A percentile compares a stretch with the other conserved stretches of the same genome.
Evolutionary conservation across 305 asterid species (phyloP).

Genomic region (Ilex paraguariensis): DNA sequence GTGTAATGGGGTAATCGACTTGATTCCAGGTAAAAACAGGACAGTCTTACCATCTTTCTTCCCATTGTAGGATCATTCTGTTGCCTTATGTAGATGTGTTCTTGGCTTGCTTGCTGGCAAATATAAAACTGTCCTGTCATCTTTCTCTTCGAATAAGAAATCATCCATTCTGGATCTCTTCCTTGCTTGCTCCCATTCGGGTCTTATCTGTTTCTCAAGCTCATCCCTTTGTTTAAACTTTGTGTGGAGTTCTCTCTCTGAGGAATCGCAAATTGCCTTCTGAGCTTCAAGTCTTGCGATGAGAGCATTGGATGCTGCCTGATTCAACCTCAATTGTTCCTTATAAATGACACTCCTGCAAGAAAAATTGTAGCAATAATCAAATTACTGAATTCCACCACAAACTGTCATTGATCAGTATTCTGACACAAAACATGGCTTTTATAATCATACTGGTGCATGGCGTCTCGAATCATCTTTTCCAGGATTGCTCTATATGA

Average conservation of each 20-base stretch:
- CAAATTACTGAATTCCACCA: neutral
- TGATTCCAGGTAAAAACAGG: constrained; percentile 33
- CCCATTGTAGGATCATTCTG: constrained; percentile 10
- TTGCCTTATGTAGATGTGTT: constrained; percentile 17
- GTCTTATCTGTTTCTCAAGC: constrained; percentile 74
- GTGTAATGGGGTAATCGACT: constrained; percentile 36
- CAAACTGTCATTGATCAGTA: neutral
- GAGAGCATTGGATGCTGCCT: constrained; percentile 86
- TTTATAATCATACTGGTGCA: constrained; percentile 76
- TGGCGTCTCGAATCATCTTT: constrained; percentile 98
- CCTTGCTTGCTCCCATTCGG: constrained; percentile 66
- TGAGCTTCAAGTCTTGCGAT: constrained; percentile 97
- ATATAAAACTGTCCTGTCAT: constrained; percentile 27
- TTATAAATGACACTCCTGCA: constrained; percentile 86
- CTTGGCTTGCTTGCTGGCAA: constrained; percentile 30
- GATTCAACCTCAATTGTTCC: constrained; percentile 94
- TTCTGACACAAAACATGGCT: neutral
- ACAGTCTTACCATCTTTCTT: constrained; percentile 17
- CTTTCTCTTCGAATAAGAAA: constrained; percentile 26
- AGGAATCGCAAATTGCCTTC: constrained; percentile 89
- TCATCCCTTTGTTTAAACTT: constrained; percentile 72
- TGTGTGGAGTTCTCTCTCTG: constrained; percentile 81
- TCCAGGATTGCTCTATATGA: constrained; percentile 81
- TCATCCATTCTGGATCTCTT: constrained; percentile 79
- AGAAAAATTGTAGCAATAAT: constrained; percentile 9